Base-by-base conservation (phyloP, 2,329 filamentous ascomycete genomes). In the Sclerotinia trifoliorum region DNA sequence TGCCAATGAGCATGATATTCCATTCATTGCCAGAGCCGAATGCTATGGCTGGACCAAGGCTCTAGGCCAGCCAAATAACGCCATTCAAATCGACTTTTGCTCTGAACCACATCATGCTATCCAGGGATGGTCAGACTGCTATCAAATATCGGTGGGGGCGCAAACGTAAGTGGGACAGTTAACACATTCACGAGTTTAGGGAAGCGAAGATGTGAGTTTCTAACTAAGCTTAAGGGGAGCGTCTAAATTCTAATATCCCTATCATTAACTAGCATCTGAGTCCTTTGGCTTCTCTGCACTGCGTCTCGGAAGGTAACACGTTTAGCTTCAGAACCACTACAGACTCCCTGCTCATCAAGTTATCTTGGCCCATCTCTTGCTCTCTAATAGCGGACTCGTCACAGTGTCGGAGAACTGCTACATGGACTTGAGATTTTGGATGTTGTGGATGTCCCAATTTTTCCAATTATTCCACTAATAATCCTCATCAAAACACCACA, bases 271-370 rank as follows among this genome's bases (percentile, higher is more conserved):
- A 46, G 61, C 4, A 44, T 44, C 32, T 24, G 35, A 54, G n/a
- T 15, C 7, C 48, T 32, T 64, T 2, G 35, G 61, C 21, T 52
- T 54, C 49, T 64, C 49, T 5, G 61, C 61, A 19, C 49, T 32
- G 32, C 48, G 1, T 51, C 68, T 35, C 58, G 80, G 81, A 4
- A 81, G 79, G 19, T 81, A 81, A 21, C 80, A 82, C 63, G 78
- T 78, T 10, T 77, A 78, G 5, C 75, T 78, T 5, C 77, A 78
- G 19, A 76, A 74, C 39, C 75, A 78, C 46, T 82, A 81, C 65
- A 81, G 81, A 5, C 6, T 35, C 32, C 4, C 6, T 5, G 32
- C 32, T 35, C 5, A 35, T 35, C 32, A 7, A 35, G 6, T 35
- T 5, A 6, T 35, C 32, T 35, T 5, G 1, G 32, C 32, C 6